A percentile compares a stretch with the other conserved stretches of the same genome.
Conservation (phyloP, 768 basidiomycete species). For the Mycena polygramma region DNA sequence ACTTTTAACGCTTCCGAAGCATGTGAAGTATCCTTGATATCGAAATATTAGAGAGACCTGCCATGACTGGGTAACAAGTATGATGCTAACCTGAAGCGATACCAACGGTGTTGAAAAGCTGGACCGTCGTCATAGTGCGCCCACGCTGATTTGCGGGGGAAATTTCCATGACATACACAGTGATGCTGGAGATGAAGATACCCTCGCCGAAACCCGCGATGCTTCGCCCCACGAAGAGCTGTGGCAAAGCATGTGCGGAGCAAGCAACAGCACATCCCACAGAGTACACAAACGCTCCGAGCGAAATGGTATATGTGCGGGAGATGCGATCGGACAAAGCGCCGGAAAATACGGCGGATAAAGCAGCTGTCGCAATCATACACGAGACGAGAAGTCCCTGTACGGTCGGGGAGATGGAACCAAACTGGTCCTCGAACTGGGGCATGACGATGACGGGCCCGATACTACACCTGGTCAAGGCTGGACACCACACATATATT, state of each 20-base stretch:
- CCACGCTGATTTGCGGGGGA: constrained; percentile 58
- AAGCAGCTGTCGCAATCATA: constrained; percentile 57
- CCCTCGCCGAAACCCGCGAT: constrained; percentile 63
- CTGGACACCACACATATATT: not conserved
- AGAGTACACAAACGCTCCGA: constrained; percentile 58
- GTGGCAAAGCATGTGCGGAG: constrained; percentile 48
- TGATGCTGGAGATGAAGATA: constrained; percentile 54
- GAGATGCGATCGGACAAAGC: constrained; percentile 60
- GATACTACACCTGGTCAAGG: constrained; percentile 25
- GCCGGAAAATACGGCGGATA: constrained; percentile 56
- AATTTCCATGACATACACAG: constrained; percentile 50
- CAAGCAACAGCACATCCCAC: constrained; percentile 56
- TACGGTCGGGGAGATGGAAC: constrained; percentile 49
- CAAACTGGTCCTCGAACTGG: constrained; percentile 56
- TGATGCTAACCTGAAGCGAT: constrained; percentile 49
- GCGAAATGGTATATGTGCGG: constrained; percentile 58
- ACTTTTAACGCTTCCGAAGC: constrained; percentile 51
- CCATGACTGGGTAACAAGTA: not conserved
- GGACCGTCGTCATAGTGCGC: constrained; percentile 54
- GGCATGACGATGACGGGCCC: constrained; percentile 63
- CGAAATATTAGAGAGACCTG: not conserved
- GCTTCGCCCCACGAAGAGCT: constrained; percentile 59
- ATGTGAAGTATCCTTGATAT: constrained; percentile 52
- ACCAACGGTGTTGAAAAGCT: constrained; percentile 59
- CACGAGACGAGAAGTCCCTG: constrained; percentile 60